These are phyloP conservation scores for Ogataea ganodermae DNA, from an alignment of 805 yeast genomes.

Conservation along the genomic window DNA sequence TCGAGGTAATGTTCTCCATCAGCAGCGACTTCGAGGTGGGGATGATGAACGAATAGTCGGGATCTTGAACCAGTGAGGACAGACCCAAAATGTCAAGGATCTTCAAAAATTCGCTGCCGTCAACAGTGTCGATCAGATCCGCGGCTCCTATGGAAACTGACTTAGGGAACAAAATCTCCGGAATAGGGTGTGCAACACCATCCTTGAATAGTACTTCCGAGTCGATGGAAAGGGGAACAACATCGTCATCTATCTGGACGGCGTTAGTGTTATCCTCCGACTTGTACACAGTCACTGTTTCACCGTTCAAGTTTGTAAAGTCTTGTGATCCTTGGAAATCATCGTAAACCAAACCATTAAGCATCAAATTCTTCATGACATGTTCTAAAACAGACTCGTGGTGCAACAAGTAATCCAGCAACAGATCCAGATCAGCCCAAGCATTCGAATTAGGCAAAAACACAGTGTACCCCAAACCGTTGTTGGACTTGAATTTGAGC, in stretches of 20 bases:
- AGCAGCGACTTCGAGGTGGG: slow-evolving; percentile 64
- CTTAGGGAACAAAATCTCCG: slow-evolving; percentile 57
- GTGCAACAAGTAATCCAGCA: slow-evolving; percentile 55
- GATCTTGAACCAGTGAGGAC: slow-evolving; percentile 42
- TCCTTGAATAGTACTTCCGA: slow-evolving; percentile 74
- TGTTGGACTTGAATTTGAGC: slow-evolving; percentile 50
- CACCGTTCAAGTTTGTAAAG: slow-evolving; percentile 23
- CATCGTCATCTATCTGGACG: slow-evolving; percentile 20
- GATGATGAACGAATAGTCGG: slow-evolving; percentile 62
- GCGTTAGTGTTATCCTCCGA: slow-evolving; percentile 3
- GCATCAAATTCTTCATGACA: slow-evolving; percentile 57
- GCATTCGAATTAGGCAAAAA: slow-evolving; percentile 76
- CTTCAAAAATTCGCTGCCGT: slow-evolving; percentile 48
- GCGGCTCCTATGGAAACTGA: slow-evolving; percentile 51
- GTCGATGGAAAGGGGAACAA: slow-evolving; percentile 42
- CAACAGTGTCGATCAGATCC: slow-evolving; percentile 60
- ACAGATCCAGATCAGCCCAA: slow-evolving; percentile 66
- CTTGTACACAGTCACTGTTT: slow-evolving; percentile 8
- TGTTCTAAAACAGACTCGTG: slow-evolving; percentile 52
- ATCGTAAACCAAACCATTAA: slow-evolving; percentile 68
- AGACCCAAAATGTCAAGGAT: slow-evolving; percentile 46
- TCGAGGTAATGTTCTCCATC: slow-evolving; percentile 50
- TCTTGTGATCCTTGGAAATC: slow-evolving; percentile 44
- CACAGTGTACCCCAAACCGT: slow-evolving; percentile 64
- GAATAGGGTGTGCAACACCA: slow-evolving; percentile 81